These are phyloP conservation scores for Phaeophleospora eucalypticola DNA, from an alignment of 2,329 filamentous ascomycete genomes.

Conservation along the genomic window DNA sequence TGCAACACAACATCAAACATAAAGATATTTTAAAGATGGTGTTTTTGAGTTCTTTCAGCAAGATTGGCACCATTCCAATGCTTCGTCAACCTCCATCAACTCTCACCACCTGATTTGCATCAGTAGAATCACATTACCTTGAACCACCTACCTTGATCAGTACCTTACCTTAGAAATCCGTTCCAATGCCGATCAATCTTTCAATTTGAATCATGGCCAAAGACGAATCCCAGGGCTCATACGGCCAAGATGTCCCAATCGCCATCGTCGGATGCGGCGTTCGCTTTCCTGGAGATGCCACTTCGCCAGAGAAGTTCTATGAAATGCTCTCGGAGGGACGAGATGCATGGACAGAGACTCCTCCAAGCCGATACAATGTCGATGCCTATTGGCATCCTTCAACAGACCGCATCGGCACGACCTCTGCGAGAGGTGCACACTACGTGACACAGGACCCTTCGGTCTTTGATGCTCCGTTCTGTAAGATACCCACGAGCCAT, in stretches of 20 bases:
- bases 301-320: conserved; percentile 11
- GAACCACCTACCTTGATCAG: too few species aligned
- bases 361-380: not conserved
- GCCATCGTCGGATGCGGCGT: conserved; percentile 44
- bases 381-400: not conserved
- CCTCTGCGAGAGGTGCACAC: not conserved
- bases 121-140: too few species aligned
- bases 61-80: too few species aligned
- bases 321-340: not conserved
- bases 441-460: not conserved
- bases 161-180: too few species aligned
- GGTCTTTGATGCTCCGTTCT: not conserved
- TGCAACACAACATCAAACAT: too few species aligned
- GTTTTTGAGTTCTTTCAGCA: too few species aligned
- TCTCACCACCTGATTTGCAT: too few species aligned
- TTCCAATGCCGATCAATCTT: too few species aligned
- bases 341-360: not conserved
- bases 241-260: conserved; percentile 28
- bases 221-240: not conserved
- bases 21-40: too few species aligned
- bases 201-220: not conserved
- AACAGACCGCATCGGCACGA: not conserved
- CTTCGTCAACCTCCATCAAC: too few species aligned
- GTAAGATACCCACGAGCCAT: not conserved
- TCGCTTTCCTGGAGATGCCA: conserved; percentile 40